Percentiles rank a stretch among this genome's conserved stretches.
Conservation (phyloP, 352 stramenopile genomes). For the Phytophthora gonapodyides region DNA sequence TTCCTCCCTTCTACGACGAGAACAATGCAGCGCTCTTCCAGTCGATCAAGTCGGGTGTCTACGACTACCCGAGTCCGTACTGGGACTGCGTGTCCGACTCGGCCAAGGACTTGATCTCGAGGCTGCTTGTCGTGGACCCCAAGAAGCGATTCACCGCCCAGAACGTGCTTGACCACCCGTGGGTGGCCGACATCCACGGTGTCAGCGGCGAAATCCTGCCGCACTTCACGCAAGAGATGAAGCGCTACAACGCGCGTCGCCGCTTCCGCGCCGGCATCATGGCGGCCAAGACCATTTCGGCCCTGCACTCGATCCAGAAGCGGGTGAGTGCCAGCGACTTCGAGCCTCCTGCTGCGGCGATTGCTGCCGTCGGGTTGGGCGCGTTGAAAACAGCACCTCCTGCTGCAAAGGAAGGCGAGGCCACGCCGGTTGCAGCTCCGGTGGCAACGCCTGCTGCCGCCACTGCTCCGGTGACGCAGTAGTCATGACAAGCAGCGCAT, state of each 20-base stretch:
- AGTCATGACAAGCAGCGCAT: slow-evolving; percentile 2
- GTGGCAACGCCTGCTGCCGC: slow-evolving; percentile 1
- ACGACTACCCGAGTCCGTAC: slow-evolving; percentile 93
- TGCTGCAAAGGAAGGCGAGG: slow-evolving; percentile 10
- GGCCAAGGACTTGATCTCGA: slow-evolving; percentile 93
- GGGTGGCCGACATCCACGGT: slow-evolving; percentile 81
- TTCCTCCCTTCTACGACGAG: slow-evolving; percentile 97
- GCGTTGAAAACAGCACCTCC: slow-evolving; percentile 11
- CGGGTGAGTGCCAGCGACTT: slow-evolving; percentile 45
- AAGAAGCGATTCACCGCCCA: slow-evolving; percentile 89
- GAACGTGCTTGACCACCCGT: slow-evolving; percentile 82
- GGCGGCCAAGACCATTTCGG: slow-evolving; percentile 73
- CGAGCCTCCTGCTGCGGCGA: slow-evolving; percentile 26
- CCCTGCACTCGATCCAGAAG: slow-evolving; percentile 53
- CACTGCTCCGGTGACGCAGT: slow-evolving; percentile 19
- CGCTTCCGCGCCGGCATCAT: slow-evolving; percentile 84
- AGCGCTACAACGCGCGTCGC: slow-evolving; percentile 83
- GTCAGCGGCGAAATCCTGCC: slow-evolving; percentile 78
- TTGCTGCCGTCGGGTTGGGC: slow-evolving; percentile 19
- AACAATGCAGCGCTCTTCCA: slow-evolving; percentile 90
- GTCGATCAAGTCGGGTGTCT: slow-evolving; percentile 89
- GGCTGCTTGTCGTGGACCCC: slow-evolving; percentile 91
- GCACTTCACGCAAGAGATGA: slow-evolving; percentile 91
- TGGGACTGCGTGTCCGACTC: slow-evolving; percentile 92
- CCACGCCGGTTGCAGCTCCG: not conserved